Percentiles rank a stretch among this genome's conserved stretches.
These are phyloP conservation scores for Euphorbia lathyris DNA, from an alignment of 345 rosid species.

Conservation along the genomic window DNA sequence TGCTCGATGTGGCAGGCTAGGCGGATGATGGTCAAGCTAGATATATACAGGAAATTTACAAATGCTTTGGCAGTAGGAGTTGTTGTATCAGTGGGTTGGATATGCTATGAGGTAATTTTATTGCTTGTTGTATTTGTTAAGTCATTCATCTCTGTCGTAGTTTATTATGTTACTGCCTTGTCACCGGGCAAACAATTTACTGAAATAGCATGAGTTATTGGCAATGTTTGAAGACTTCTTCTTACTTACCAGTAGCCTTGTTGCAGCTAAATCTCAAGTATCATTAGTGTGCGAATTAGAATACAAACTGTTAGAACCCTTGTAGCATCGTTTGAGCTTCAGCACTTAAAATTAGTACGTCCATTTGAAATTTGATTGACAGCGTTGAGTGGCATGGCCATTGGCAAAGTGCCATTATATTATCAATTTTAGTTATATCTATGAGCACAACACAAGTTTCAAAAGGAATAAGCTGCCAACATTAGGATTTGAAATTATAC, in stretches of 20 bases:
- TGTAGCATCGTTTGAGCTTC: not conserved
- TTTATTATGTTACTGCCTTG: not conserved
- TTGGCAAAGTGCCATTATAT: not conserved
- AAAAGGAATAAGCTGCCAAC: not conserved
- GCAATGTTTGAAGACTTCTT: not conserved
- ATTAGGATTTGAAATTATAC: not conserved
- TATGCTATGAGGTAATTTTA: slow-evolving; percentile 81
- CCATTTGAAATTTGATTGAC: not conserved
- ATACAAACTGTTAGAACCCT: not conserved
- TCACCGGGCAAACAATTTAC: not conserved
- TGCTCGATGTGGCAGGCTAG: slow-evolving; percentile 51
- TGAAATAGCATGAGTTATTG: not conserved
- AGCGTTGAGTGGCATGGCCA: not conserved
- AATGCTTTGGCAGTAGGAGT: slow-evolving; percentile 93
- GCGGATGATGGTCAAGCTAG: slow-evolving; percentile 77
- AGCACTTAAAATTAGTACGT: not conserved
- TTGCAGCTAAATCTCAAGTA: not conserved
- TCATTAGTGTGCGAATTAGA: not conserved
- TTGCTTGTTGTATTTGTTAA: not conserved
- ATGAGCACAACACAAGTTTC: not conserved
- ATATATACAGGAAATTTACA: slow-evolving; percentile 92
- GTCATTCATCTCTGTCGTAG: not conserved
- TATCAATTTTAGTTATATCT: not conserved
- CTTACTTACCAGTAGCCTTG: not conserved
- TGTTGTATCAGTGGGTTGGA: slow-evolving; percentile 91